A percentile compares a stretch with the other conserved stretches of the same genome.
Evolutionary conservation across 257 asterid genomes (phyloP).

Genomic region (Solanum arcanum): DNA sequence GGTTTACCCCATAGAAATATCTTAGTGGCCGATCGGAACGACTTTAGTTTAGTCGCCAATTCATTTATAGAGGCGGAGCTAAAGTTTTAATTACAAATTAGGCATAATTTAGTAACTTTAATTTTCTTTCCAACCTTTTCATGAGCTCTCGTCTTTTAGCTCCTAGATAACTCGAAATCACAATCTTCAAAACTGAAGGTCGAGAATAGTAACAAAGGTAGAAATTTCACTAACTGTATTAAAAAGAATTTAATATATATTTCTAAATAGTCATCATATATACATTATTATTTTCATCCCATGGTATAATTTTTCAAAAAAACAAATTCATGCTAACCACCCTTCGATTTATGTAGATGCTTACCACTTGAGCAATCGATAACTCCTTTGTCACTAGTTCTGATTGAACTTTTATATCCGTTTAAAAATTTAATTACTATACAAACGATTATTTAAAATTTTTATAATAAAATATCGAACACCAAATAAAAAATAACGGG

Average conservation of each 20-base stretch:
- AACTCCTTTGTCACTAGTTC: not conserved
- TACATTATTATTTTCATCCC: not conserved
- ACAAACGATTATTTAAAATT: not conserved
- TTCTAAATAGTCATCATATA: not conserved
- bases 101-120: not conserved
- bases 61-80: no score
- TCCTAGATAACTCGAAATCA: not conserved
- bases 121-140: not conserved
- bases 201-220: rapidly evolving
- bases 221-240: no score
- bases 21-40: no score
- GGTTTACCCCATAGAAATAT: not conserved
- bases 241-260: not conserved
- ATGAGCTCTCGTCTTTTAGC: not conserved
- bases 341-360: not conserved
- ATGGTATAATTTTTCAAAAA: not conserved
- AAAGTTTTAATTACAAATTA: not conserved
- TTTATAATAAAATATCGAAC: not conserved
- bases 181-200: not conserved
- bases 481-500: not conserved
- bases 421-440: not conserved
- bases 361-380: not conserved
- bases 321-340: not conserved
- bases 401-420: not conserved
- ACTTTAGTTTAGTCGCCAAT: not conserved